Base-by-base conservation (phyloP, 768 basidiomycete genomes). In the Leccinum ochraceum region DNA sequence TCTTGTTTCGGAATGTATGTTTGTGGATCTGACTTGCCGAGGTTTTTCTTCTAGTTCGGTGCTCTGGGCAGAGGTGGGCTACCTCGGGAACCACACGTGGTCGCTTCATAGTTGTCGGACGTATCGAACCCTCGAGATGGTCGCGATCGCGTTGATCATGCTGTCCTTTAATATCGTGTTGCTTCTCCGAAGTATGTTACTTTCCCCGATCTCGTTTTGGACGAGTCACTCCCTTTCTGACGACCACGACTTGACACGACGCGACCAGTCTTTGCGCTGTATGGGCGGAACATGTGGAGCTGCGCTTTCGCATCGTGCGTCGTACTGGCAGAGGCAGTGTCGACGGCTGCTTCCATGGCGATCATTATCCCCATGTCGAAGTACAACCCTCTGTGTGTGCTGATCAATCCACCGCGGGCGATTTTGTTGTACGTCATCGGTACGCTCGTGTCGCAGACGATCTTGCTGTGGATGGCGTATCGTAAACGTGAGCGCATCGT, bases 151-250 rank as follows among this genome's bases (percentile, higher is more conserved):
- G 3, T 3, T 62, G 5, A 54, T 72, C 24, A 57, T 71, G 63
- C 28, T 66, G 1, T 39, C 54, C 8, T 63, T 73, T 1, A 65
- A 72, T 30, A 5, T 26, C 7, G 52, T 72, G 36, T 54, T 72
- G 3, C 59, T 69, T 34, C 57, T 73, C 44, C 62, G 71, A 60
- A 66, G 71, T 71, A 50, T 36, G 63, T 67, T n/a, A 17, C 14
- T 54, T 34, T n/a, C 17, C 17, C 2, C 17, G 4, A 26, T 1
- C 30, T 24, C 54, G 7, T 13, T 11, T 13, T 0, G 14, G 9
- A 49, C 10, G 42, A 44, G 42, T 48, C 14, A 3, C 58, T 17
- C 13, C 8, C 42, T 3, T 30, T 48, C 56, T 60, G 14, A 64
- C n/a, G 30, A 8, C 16, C 16, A 39, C 37, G 14, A 37, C 14